These are phyloP conservation scores for Termitomyces sp. DNA, from an alignment of 768 basidiomycete genomes.

Conservation along the genomic window DNA sequence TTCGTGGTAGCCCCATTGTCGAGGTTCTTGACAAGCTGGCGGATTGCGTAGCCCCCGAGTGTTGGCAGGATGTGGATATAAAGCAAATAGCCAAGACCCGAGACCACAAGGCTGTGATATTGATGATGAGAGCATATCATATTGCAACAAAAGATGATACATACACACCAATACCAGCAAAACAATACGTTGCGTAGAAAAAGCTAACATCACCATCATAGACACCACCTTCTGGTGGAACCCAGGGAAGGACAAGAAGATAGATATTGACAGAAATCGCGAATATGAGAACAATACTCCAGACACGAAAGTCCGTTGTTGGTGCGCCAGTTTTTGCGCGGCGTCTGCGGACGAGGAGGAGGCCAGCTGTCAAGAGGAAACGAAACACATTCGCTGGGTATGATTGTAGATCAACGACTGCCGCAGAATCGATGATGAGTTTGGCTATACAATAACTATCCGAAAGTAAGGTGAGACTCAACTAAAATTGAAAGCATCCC, in stretches of 20 bases:
- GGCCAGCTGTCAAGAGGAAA: conserved; percentile 28
- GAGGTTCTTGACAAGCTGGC: conserved; percentile 38
- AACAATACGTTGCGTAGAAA: conserved; percentile 37
- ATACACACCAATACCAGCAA: conserved; percentile 30
- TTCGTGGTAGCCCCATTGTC: conserved; percentile 29
- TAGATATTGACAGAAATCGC: conserved; percentile 32
- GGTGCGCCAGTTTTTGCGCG: conserved; percentile 25
- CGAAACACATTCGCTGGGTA: conserved; percentile 32
- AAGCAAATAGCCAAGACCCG: conserved; percentile 23
- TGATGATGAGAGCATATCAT: not conserved
- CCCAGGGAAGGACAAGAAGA: conserved; percentile 35
- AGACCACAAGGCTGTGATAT: conserved; percentile 21
- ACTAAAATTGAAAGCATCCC: conserved; percentile 41
- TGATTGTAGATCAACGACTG: conserved; percentile 34
- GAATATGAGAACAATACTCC: conserved; percentile 31
- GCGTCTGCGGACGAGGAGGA: conserved; percentile 30
- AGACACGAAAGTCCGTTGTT: conserved; percentile 28
- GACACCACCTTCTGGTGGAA: conserved; percentile 32
- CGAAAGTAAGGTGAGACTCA: conserved; percentile 6
- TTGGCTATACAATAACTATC: no score
- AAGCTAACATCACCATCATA: conserved; percentile 35
- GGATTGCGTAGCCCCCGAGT: conserved; percentile 35
- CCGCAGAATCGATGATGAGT: not conserved
- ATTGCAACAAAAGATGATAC: conserved; percentile 4
- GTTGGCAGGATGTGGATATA: conserved; percentile 38